Evolutionary conservation across 176 grass and related monocot species (phyloP), one percentile per base, ranked within the genome.

Genomic region (Tuctoria greenei): DNA sequence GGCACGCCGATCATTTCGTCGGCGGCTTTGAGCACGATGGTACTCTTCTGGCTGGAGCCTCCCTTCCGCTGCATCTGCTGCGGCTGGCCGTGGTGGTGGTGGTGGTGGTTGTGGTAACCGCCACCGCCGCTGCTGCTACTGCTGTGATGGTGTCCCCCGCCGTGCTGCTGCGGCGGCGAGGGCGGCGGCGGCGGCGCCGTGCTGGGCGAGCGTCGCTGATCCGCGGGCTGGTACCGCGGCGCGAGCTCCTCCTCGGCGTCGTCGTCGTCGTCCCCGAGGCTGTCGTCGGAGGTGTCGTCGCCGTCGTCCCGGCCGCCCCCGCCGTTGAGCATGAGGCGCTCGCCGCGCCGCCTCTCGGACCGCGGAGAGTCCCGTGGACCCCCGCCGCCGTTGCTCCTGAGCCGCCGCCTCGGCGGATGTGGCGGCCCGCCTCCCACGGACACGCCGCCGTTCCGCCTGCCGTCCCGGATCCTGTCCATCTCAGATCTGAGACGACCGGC

Each of bases 1-100:
- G 89, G 70, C 42, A 99, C 89, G 15, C 96, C 96, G 64, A 99
- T 99, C 96, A 99, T 99, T 79, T 99, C 96, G 75, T 99, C 96
- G 26, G 92, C 96, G 4, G 87, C 77, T 76, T 93, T 93, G 85
- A 76, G 74, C 8, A 68, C 69, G 41, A 55, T 10, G 55, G 93
- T 76, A 43, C 72, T 74, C 85, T 90, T 86, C 4, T 89, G 55
- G 84, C 76, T 75, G 20, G 91, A 36, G 34, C 69, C 80, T 9
- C 74, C 87, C 83, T 88, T 99, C 42, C 89, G 85, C 63, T 87
- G 84, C 76, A 81, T 88, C 74, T 83, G 89, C 58, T 79, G 82
- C 38, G 71, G 84, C 60, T 87, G 89, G 42, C 80, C 63, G 40
- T 73, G 50, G 35, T 88, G 78, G 68, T 83, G 78, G 63, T 83